Percentiles rank a stretch among this genome's conserved stretches.
Conservation (phyloP, 345 rosid genomes). For the Excoecaria cochinchinensis region DNA sequence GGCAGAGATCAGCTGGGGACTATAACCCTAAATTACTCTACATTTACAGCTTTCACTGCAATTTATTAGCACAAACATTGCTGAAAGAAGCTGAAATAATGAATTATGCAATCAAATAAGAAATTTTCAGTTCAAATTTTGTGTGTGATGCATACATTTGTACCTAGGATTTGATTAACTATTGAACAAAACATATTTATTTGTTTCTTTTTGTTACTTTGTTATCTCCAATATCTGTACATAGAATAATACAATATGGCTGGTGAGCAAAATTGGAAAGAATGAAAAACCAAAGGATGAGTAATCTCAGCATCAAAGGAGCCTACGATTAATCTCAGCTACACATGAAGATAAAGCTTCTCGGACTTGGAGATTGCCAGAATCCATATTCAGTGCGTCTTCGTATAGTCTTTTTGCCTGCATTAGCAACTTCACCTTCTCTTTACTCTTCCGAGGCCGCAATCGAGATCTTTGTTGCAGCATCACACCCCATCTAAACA, state of each 20-base stretch:
- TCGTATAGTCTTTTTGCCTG: conserved; percentile 65
- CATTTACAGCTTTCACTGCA: too few relatives aligned
- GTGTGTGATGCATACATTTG: too few relatives aligned
- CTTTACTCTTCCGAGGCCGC: conserved; percentile 48
- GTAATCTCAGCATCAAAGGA: conserved; percentile 7
- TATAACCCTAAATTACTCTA: too few relatives aligned
- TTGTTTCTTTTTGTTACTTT: background rate
- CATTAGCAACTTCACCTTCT: conserved; percentile 56
- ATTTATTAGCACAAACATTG: too few relatives aligned
- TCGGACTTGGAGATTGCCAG: conserved; percentile 45
- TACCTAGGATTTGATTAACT: background rate
- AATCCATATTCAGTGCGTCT: conserved; percentile 65
- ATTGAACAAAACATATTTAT: too few relatives aligned
- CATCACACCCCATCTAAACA: conserved; percentile 63
- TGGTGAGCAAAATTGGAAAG: background rate
- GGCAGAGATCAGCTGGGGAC: too few relatives aligned
- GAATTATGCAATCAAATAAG: too few relatives aligned
- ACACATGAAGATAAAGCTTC: conserved; percentile 54
- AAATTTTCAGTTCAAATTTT: too few relatives aligned
- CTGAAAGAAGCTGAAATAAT: too few relatives aligned
- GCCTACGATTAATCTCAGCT: conserved; percentile 48
- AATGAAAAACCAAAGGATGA: background rate
- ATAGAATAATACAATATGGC: background rate
- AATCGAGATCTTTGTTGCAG: conserved; percentile 71
- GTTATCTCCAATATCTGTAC: background rate